Base-by-base conservation (phyloP, 2,329 filamentous ascomycete genomes). In the Alternaria solani region DNA sequence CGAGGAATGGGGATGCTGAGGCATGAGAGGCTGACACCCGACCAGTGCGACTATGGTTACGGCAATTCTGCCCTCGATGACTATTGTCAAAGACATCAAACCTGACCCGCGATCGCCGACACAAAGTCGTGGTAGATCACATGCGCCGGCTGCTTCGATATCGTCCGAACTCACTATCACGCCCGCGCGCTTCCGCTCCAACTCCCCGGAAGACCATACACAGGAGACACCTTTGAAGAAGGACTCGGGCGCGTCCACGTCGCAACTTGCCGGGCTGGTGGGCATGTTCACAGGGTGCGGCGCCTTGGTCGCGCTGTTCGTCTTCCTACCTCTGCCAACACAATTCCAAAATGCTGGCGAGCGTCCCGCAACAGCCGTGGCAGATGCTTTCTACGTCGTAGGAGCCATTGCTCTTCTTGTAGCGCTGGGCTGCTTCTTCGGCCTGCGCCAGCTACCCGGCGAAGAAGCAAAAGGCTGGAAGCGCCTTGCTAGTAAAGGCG, bases 261-360 rank as follows among this genome's bases (percentile, higher is more conserved):
- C 86, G 38, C 84, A 88, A 62, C 85, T 99, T 26, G 94, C 95
- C 16, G 95, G 95, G 0, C 88, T 94, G 51, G 95, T 99, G 5
- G 95, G 95, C 5, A 83, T 97, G 59, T 96, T 96, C 75, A 97
- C 95, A 7, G 95, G 95, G 25, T 92, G 92, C 70, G 95, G 95
- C 61, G 95, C 95, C 14, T 84, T 99, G 5, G 85, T 99, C 5
- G 93, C 95, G 11, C 82, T 99, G 30, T 79, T 84, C 0, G 73
- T 95, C 34, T 98, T 99, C 74, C 84, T 99, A 14, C 95, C 94
- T 6, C 85, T 99, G 18, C 95, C 95, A 0, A 90, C 93, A 2
- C 86, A 86, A 34, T 96, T 98, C 73, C 87, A 90, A 71, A 83
- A 89, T 28, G 83, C 88, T 41, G 92, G 90, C n/a, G 84, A 91